These are phyloP conservation scores for Monosporascus sp. DNA, from an alignment of 2,329 filamentous ascomycete species.

Conservation along the genomic window DNA sequence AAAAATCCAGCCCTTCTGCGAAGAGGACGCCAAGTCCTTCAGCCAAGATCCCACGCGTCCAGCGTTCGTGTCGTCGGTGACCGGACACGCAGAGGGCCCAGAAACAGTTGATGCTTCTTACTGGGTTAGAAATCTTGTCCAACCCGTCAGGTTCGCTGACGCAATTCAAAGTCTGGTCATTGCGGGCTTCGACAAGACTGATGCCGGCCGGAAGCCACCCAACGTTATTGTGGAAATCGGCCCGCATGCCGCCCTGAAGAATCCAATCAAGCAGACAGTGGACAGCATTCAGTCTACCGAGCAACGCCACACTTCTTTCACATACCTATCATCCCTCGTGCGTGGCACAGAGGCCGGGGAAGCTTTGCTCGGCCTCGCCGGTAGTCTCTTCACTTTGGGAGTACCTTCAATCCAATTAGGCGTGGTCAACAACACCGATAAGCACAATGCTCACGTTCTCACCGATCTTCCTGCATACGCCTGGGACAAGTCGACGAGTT, in stretches of 20 bases:
- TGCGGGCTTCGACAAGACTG: background rate
- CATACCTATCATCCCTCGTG: conserved; percentile 7
- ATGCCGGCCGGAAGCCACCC: background rate
- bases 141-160: conserved; percentile 22
- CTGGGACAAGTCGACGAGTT: conserved; percentile 9
- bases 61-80: conserved; percentile 17
- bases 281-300: conserved; percentile 6
- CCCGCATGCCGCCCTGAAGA: conserved; percentile 19
- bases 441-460: conserved; percentile 6
- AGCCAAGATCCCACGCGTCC: background rate
- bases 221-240: conserved; percentile 19
- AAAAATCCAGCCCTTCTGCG: conserved; percentile 5
- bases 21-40: background rate
- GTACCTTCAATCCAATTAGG: conserved; percentile 1
- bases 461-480: conserved; percentile 9
- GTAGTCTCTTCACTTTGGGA: conserved; percentile 5
- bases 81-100: conserved; percentile 5
- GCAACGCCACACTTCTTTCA: conserved; percentile 4
- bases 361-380: conserved; percentile 2
- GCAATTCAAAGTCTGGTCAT: conserved; percentile 4
- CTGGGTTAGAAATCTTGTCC: conserved; percentile 25
- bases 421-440: conserved; percentile 4
- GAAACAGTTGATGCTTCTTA: conserved; percentile 16
- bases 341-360: conserved; percentile 3
- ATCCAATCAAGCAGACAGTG: conserved; percentile 16